A percentile compares a stretch with the other conserved stretches of the same genome.
Conservation (phyloP, 2,329 filamentous ascomycete species). For the Myriosclerotinia scirpicola region DNA sequence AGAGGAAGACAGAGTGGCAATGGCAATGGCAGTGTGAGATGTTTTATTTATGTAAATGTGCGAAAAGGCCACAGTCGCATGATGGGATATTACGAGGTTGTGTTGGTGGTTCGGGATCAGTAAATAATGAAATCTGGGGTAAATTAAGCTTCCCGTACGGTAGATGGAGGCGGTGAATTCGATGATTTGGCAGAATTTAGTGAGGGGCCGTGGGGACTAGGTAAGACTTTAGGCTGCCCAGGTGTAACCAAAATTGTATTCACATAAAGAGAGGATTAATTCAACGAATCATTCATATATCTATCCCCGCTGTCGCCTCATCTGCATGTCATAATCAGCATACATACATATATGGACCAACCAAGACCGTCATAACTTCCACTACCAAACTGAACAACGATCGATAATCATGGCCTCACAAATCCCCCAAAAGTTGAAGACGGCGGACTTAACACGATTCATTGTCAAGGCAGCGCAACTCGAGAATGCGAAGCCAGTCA, state of each 20-base stretch:
- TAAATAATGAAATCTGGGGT: constrained; percentile 20
- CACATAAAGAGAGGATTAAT: neutral
- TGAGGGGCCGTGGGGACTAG: constrained; percentile 1
- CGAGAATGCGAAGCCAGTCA: constrained; percentile 78
- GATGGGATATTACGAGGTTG: constrained; percentile 10
- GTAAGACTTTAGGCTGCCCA: too few relatives aligned
- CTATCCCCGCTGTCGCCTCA: neutral
- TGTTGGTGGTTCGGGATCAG: neutral
- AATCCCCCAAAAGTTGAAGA: constrained; percentile 71
- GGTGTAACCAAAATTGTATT: neutral
- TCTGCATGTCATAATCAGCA: neutral
- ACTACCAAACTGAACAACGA: neutral
- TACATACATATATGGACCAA: neutral
- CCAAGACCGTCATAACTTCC: neutral
- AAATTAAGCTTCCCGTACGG: constrained; percentile 1
- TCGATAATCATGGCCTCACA: constrained; percentile 63
- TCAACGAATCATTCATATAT: neutral
- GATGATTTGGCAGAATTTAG: constrained; percentile 10
- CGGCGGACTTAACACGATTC: constrained; percentile 81
- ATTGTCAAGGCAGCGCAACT: constrained; percentile 81
- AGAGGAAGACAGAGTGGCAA: neutral
- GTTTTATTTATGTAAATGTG: constrained; percentile 8
- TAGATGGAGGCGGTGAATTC: neutral
- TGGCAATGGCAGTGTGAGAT: neutral
- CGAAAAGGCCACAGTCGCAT: constrained; percentile 26